Evolutionary conservation across 2,329 filamentous ascomycete species (phyloP), one percentile per base, ranked within the genome.

Genomic region (Phaeosphaeria sp.): DNA sequence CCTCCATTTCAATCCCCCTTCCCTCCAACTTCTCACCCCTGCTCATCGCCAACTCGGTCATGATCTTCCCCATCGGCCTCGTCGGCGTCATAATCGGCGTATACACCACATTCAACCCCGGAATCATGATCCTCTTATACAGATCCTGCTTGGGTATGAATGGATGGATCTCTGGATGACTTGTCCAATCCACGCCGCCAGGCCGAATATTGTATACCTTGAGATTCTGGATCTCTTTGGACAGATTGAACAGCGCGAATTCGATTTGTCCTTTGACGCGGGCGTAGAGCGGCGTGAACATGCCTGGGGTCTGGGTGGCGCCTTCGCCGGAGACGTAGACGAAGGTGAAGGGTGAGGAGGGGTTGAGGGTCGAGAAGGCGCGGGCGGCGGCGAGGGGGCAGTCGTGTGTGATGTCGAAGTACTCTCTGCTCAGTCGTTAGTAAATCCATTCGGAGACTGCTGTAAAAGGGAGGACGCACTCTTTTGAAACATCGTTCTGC

Each of bases 181-280:
- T 50, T 1, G 61, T 63, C 56, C 66, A 67, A 48, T 92, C 90
- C 11, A 92, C 84, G 7, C 78, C 83, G 0, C 71, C 85, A 0
- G 89, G 88, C 0, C 90, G 82, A 6, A 88, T 78, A 11, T 83
- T 86, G 64, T 84, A 84, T 1, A 84, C 80, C 27, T 79, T 81
- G 53, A 92, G 80, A 6, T 77, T 73, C 0, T 81, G 76, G 45
- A 79, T 80, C 61, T 70, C 60, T 27, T 77, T 75, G 15, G 77
- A 72, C 15, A 91, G 73, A 0, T 82, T 80, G 1, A 89, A 80
- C 1, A 93, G 81, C 1, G 79, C 74, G 1, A 80, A 63, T 75
- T 93, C 91, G 0, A 86, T 84, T 69, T 87, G 81, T 13, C 90
- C 91, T 73, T 93, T 93, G 54, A 90, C 81, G 13, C 83, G 79